Evolutionary conservation across 352 stramenopile genomes (phyloP).

Genomic region (Phytophthora nicotianae): DNA sequence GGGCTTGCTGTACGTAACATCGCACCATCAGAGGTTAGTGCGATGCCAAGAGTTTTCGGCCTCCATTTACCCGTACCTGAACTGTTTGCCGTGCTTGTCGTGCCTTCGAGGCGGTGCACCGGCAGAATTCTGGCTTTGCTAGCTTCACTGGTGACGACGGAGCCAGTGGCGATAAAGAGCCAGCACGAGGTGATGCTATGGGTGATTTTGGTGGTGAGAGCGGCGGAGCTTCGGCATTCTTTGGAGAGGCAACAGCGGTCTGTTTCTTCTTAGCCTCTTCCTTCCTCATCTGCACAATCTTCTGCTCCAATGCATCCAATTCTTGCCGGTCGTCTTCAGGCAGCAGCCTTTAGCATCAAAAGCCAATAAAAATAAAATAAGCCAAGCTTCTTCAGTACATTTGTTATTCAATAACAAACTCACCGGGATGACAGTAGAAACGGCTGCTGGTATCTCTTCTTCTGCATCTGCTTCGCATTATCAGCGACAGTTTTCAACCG

Average conservation of each 20-base stretch:
- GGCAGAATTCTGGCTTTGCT: conserved; percentile 16
- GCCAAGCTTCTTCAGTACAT: not conserved
- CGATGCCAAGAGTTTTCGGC: not conserved
- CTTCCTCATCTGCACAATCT: conserved; percentile 35
- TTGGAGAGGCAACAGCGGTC: conserved; percentile 1
- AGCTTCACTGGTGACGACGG: conserved; percentile 12
- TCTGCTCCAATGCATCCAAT: conserved; percentile 57
- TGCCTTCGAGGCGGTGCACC: conserved; percentile 12
- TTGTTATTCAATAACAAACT: not conserved
- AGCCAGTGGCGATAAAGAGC: conserved; percentile 6
- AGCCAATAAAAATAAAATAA: conserved; percentile 1
- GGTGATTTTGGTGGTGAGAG: conserved; percentile 5
- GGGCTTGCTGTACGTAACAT: conserved; percentile 21
- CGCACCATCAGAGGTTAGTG: not conserved
- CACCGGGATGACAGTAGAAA: conserved; percentile 70
- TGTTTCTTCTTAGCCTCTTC: conserved; percentile 34
- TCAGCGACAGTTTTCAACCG: conserved; percentile 69
- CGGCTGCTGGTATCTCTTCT: conserved; percentile 63
- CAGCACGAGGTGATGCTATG: conserved; percentile 7
- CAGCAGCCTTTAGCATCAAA: conserved; percentile 44
- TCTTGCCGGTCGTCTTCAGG: conserved; percentile 62
- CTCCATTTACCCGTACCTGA: conserved; percentile 11
- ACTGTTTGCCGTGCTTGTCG: conserved; percentile 8
- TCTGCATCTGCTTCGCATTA: conserved; percentile 76
- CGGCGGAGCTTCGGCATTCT: conserved; percentile 3